phyloP scores from a whole-genome alignment of 1,139 yeast species.

The Suhomyces guaymorum region DNA sequence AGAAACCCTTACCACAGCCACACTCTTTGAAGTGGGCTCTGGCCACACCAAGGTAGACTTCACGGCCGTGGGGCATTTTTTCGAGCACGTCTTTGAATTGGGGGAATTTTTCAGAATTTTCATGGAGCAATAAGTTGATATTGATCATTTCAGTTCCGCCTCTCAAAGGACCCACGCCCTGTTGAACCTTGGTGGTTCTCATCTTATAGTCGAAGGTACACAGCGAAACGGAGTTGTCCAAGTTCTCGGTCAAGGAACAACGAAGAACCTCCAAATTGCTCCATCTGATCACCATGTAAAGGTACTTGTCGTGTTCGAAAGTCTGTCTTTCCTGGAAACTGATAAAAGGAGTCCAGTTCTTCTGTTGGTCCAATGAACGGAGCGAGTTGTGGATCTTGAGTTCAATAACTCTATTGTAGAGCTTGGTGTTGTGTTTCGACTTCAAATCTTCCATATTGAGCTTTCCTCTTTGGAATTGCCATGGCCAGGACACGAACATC shows the following conservation, averaged over 20 bases:
- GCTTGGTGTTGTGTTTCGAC: conserved; percentile 16
- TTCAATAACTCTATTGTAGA: conserved; percentile 31
- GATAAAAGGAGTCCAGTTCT: conserved; percentile 48
- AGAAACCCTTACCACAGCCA: conserved; percentile 20
- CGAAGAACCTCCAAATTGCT: conserved; percentile 35
- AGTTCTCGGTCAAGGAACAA: conserved; percentile 19
- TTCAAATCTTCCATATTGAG: conserved; percentile 24
- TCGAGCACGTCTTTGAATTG: conserved; percentile 28
- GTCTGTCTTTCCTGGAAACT: conserved; percentile 23
- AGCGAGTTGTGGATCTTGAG: conserved; percentile 25
- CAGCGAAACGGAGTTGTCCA: conserved; percentile 18
- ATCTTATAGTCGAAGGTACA: conserved; percentile 31
- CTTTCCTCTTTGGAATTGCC: conserved; percentile 40
- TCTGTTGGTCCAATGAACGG: conserved; percentile 28
- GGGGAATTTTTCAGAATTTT: conserved; percentile 5
- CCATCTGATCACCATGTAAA: conserved; percentile 43
- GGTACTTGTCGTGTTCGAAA: conserved; percentile 27
- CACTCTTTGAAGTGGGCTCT: conserved; percentile 21
- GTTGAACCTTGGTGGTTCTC: conserved; percentile 1
- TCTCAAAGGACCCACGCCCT: conserved; percentile 23
- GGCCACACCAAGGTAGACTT: conserved; percentile 20
- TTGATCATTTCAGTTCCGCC: conserved; percentile 29
- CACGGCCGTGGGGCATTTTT: conserved; percentile 24
- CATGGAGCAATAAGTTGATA: conserved; percentile 17
- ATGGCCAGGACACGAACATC: conserved; percentile 42